These are phyloP conservation scores for Russula sp. DNA, from an alignment of 768 basidiomycete species.

Conservation along the genomic window DNA sequence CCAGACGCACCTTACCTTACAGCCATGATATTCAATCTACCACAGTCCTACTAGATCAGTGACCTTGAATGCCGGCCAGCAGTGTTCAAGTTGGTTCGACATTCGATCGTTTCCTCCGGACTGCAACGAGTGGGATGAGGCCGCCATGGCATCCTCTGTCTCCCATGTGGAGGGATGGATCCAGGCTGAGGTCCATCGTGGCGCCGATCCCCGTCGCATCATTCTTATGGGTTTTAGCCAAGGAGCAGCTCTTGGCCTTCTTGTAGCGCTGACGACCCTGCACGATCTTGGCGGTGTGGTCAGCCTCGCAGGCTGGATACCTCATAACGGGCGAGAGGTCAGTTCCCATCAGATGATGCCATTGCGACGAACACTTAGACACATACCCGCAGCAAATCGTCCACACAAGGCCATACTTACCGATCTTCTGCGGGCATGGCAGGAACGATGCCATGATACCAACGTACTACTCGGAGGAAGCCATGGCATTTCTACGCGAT, in stretches of 20 bases:
- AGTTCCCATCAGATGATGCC: conserved; percentile 11
- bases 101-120: conserved; percentile 41
- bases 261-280: conserved; percentile 42
- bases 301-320: conserved; percentile 48
- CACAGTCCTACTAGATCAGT: conserved; percentile 37
- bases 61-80: conserved; percentile 34
- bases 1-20: not conserved
- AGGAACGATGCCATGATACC: conserved; percentile 42
- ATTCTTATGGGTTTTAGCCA: conserved; percentile 47
- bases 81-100: conserved; percentile 46
- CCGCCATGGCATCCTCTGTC: conserved; percentile 39
- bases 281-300: conserved; percentile 46
- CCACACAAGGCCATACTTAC: conserved; percentile 38
- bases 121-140: conserved; percentile 40
- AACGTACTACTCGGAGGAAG: conserved; percentile 37
- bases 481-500: conserved; percentile 37
- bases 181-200: conserved; percentile 39
- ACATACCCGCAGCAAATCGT: conserved; percentile 35
- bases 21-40: not conserved
- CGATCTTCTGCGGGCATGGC: conserved; percentile 47
- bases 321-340: conserved; percentile 39
- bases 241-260: conserved; percentile 42
- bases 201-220: conserved; percentile 40
- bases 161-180: conserved; percentile 40
- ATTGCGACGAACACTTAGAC: conserved; percentile 1